Evolutionary conservation across 176 grass and related monocot species (phyloP).

Genomic region (Areca catechu): DNA sequence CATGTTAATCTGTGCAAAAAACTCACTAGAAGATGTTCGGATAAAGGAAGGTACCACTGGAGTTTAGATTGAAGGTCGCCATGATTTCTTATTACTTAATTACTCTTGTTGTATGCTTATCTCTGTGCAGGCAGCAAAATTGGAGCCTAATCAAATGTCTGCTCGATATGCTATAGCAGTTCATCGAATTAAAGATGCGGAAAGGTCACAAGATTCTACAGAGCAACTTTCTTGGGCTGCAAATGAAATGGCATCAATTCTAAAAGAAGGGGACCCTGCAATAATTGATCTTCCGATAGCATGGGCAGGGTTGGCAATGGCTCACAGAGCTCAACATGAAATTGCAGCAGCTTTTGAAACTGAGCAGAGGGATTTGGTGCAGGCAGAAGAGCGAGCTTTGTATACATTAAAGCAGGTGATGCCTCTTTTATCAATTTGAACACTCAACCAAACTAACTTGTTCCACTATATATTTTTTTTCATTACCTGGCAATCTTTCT

Average conservation of each 20-base stretch:
- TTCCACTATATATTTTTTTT: no score
- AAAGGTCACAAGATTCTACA: conserved; percentile 57
- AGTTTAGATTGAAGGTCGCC: not conserved
- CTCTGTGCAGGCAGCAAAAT: conserved; percentile 63
- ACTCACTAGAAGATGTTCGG: no score
- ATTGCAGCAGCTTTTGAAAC: conserved; percentile 53
- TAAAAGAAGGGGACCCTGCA: conserved; percentile 88
- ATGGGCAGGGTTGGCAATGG: conserved; percentile 92
- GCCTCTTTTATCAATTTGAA: not conserved
- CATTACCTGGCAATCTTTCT: no score
- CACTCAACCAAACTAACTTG: no score
- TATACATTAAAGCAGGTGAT: conserved; percentile 83
- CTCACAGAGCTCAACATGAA: conserved; percentile 84
- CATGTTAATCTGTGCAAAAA: no score
- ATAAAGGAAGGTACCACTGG: no score
- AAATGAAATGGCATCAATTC: conserved; percentile 81
- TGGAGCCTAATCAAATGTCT: conserved; percentile 95
- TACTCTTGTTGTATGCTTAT: not conserved
- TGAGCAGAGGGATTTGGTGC: conserved; percentile 43
- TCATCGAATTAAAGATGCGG: conserved; percentile 90
- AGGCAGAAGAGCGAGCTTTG: conserved; percentile 67
- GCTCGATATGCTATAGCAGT: conserved; percentile 80
- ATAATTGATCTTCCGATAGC: conserved; percentile 77
- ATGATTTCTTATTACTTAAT: not conserved
- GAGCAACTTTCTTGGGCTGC: conserved; percentile 89